Evolutionary conservation across 495 filamentous ascomycete species (phyloP).

Genomic region (Copromyces sp.): DNA sequence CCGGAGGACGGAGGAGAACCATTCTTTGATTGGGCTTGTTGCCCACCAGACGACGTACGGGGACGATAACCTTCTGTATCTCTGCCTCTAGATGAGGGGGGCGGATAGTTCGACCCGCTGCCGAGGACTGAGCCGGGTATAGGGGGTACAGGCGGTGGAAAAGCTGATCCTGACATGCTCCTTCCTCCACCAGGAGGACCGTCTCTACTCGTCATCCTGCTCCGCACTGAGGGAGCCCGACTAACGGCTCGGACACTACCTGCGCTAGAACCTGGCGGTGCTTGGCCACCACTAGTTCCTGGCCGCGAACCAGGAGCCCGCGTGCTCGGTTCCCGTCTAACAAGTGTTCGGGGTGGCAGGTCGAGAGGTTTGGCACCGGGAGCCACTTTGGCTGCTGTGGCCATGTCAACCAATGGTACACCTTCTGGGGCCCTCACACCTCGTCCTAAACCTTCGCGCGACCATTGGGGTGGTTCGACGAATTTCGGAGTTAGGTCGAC

Average conservation of each 20-base stretch:
- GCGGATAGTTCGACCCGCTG: background rate
- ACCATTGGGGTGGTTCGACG: conserved; percentile 61
- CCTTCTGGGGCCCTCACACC: conserved; percentile 55
- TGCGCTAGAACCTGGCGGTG: background rate
- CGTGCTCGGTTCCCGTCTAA: background rate
- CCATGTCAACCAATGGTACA: conserved; percentile 51
- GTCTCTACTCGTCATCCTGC: background rate
- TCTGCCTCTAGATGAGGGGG: background rate
- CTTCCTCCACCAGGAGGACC: background rate
- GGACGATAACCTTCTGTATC: background rate
- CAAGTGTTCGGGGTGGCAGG: background rate
- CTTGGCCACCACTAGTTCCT: background rate
- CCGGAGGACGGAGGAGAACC: background rate
- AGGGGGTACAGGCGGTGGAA: background rate
- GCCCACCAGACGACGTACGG: background rate
- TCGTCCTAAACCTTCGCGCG: conserved; percentile 50
- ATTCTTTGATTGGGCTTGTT: background rate
- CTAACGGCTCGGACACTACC: background rate
- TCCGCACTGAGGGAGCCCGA: background rate
- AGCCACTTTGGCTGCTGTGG: conserved; percentile 9
- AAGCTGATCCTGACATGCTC: background rate
- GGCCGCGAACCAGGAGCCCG: background rate
- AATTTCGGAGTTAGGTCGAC: conserved; percentile 69
- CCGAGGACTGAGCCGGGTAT: background rate
- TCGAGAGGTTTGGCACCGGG: background rate